These are phyloP conservation scores for Phanerochaete carnosa DNA, from an alignment of 768 basidiomycete genomes.

Conservation along the genomic window DNA sequence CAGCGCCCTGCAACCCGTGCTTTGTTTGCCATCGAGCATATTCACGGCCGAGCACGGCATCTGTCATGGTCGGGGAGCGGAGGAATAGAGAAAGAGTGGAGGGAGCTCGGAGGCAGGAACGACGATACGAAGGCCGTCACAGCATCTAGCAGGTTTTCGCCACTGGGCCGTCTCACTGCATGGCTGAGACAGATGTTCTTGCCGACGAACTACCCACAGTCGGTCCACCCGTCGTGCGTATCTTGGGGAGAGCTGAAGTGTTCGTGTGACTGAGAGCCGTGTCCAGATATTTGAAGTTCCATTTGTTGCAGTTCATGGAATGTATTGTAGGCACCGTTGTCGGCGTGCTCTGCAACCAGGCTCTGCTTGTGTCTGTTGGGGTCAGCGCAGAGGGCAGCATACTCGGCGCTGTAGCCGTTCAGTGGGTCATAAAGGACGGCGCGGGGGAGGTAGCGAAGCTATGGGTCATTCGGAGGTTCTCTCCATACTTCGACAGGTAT, in stretches of 20 bases:
- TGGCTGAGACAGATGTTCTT: conserved; percentile 28
- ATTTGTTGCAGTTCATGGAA: conserved; percentile 25
- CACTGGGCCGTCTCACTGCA: conserved; percentile 17
- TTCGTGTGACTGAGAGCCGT: neutral
- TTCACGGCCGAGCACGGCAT: conserved; percentile 23
- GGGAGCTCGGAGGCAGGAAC: conserved; percentile 10
- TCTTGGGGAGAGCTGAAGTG: neutral
- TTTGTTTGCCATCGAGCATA: conserved; percentile 23
- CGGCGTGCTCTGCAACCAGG: conserved; percentile 28
- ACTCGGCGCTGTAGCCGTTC: conserved; percentile 27
- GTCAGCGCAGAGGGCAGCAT: conserved; percentile 27
- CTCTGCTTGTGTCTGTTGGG: conserved; percentile 25
- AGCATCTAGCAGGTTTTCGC: conserved; percentile 11
- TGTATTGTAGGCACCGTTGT: conserved; percentile 21
- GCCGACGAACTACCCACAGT: conserved; percentile 28
- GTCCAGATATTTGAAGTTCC: conserved; percentile 21
- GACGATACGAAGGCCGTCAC: conserved; percentile 1
- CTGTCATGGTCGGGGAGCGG: conserved; percentile 20
- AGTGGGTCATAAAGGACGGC: conserved; percentile 30
- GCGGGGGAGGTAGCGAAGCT: conserved; percentile 28
- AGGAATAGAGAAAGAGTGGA: conserved; percentile 22
- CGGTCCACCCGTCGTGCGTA: conserved; percentile 27
- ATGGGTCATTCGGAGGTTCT: conserved; percentile 26
- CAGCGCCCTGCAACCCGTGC: neutral
- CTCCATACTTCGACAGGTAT: conserved; percentile 26